These are phyloP conservation scores for Pestalotiopsis fici DNA, from an alignment of 2,329 filamentous ascomycete species.

Conservation along the genomic window DNA sequence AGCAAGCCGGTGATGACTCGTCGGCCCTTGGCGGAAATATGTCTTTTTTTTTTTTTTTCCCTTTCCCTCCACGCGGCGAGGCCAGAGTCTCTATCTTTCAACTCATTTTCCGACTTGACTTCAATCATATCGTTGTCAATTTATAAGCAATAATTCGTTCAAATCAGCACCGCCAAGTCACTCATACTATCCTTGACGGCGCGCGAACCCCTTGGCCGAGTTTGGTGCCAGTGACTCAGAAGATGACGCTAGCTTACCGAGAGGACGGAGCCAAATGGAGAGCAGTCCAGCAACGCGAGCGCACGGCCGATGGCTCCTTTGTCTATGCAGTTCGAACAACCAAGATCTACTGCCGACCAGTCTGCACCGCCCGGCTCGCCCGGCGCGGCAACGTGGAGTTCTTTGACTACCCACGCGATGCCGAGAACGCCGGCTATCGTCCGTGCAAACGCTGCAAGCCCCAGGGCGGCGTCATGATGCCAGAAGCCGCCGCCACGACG, in stretches of 20 bases:
- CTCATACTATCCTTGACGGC: no score
- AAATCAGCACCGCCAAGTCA: no score
- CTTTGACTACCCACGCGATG: slow-evolving; percentile 45
- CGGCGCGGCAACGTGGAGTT: slow-evolving; percentile 62
- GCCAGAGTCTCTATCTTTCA: no score
- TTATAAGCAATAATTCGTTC: no score
- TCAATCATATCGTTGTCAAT: no score
- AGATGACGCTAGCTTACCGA: background rate
- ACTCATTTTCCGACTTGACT: no score
- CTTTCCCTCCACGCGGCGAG: no score
- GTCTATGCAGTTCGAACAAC: slow-evolving; percentile 46
- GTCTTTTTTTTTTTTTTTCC: no score
- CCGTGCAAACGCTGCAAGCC: slow-evolving; percentile 21
- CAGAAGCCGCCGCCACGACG: background rate
- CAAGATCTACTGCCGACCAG: slow-evolving; percentile 61
- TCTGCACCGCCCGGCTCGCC: slow-evolving; percentile 61
- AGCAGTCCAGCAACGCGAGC: background rate
- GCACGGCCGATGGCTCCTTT: slow-evolving; percentile 25
- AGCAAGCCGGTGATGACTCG: background rate
- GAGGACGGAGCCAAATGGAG: background rate
- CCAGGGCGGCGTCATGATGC: slow-evolving; percentile 8
- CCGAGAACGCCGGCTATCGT: slow-evolving; percentile 34
- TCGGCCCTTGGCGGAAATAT: background rate
- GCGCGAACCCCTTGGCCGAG: no score
- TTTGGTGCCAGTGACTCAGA: no score